These are phyloP conservation scores for Tilletia walkeri DNA, from an alignment of 1,284 basidiomycete genomes.

Conservation along the genomic window DNA sequence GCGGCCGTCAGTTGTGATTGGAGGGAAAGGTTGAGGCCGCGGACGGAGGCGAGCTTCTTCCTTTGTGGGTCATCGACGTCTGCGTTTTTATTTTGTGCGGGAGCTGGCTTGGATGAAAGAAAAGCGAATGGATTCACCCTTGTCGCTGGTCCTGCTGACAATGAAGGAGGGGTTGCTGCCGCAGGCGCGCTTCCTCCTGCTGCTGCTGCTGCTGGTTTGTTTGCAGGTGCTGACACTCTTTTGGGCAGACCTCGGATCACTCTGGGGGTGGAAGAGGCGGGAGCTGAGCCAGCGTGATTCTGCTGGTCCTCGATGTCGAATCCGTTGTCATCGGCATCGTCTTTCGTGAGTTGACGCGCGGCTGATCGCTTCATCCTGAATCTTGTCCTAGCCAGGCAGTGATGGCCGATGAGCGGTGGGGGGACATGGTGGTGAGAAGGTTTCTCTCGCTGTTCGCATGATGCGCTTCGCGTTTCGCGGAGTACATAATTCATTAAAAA, in stretches of 20 bases:
- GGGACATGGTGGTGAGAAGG: no score
- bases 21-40: slow-evolving; percentile 11
- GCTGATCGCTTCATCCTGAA: slow-evolving; percentile 4
- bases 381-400: no score
- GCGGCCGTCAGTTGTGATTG: not conserved
- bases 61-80: not conserved
- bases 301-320: not conserved
- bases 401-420: no score
- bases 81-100: not conserved
- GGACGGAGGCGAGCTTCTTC: not conserved
- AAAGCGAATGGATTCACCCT: slow-evolving; percentile 12
- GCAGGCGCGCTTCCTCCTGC: not conserved
- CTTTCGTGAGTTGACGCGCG: slow-evolving; percentile 2
- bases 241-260: slow-evolving; percentile 16
- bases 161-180: not conserved
- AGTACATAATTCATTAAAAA: no score
- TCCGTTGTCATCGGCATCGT: not conserved
- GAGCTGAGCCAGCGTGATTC: not conserved
- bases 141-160: not conserved
- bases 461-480: no score
- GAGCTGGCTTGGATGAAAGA: not conserved
- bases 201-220: not conserved
- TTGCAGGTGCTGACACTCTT: not conserved
- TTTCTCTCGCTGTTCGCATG: no score
- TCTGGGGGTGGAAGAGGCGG: slow-evolving; percentile 6